Conservation (phyloP, 768 basidiomycete species). For the Psilocybe cubensis region DNA sequence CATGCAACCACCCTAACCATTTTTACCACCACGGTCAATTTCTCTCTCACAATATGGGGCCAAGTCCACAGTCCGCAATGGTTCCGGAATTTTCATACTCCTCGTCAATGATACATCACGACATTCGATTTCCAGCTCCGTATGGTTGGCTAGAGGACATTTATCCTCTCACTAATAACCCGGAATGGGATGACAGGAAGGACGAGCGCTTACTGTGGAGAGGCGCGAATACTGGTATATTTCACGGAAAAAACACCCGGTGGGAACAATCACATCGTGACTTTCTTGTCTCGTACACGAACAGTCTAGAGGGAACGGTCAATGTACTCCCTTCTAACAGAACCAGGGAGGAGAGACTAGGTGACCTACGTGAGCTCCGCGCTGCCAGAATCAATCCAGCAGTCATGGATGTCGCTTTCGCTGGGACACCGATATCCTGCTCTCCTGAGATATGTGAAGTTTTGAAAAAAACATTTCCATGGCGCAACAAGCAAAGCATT, state of each 20-base stretch:
- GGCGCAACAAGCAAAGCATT: constrained; percentile 45
- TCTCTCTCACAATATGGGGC: constrained; percentile 50
- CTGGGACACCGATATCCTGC: constrained; percentile 48
- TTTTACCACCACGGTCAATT: constrained; percentile 57
- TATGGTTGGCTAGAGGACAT: constrained; percentile 52
- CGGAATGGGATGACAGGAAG: constrained; percentile 64
- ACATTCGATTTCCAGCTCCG: constrained; percentile 53
- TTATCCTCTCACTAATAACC: constrained; percentile 48
- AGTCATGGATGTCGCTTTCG: constrained; percentile 65
- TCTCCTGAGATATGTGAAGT: constrained; percentile 41
- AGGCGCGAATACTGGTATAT: constrained; percentile 74
- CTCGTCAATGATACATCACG: constrained; percentile 52
- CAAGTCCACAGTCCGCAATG: constrained; percentile 41
- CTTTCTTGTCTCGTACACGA: constrained; percentile 47
- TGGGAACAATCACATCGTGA: constrained; percentile 59
- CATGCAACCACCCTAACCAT: constrained; percentile 48
- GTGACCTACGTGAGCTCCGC: constrained; percentile 32
- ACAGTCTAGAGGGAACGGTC: constrained; percentile 42
- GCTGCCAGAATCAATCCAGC: constrained; percentile 52
- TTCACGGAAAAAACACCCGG: constrained; percentile 35
- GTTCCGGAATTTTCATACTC: constrained; percentile 59
- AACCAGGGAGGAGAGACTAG: constrained; percentile 32
- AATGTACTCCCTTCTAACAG: constrained; percentile 39
- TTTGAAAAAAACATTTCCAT: constrained; percentile 52
- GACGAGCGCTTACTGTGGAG: constrained; percentile 73